These are phyloP conservation scores for Thielaviopsis ethacetica DNA, from an alignment of 2,329 filamentous ascomycete genomes.

Conservation along the genomic window DNA sequence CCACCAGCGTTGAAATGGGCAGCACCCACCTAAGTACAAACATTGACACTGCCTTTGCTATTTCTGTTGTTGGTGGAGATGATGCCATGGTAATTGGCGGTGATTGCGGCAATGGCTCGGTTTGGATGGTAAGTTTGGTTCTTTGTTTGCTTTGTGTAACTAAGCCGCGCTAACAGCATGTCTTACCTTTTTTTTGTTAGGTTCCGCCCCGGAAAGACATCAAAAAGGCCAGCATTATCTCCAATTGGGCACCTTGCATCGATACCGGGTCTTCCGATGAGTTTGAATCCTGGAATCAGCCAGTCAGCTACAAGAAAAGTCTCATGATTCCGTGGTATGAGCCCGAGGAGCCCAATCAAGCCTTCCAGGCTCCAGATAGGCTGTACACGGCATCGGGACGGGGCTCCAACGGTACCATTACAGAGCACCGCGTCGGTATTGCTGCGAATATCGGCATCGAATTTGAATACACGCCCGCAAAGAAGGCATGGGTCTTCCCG, in stretches of 20 bases:
- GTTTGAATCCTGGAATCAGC: constrained; percentile 19
- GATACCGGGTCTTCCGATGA: constrained; percentile 34
- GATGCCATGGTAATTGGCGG: constrained; percentile 73
- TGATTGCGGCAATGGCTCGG: constrained; percentile 58
- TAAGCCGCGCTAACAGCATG: not conserved
- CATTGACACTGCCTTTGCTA: constrained; percentile 69
- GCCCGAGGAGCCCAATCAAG: constrained; percentile 16
- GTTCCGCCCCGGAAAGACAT: constrained; percentile 37
- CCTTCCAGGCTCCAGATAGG: constrained; percentile 25
- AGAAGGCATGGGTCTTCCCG: constrained; percentile 36
- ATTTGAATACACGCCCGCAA: constrained; percentile 33
- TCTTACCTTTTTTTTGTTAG: constrained; percentile 18
- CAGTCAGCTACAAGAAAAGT: constrained; percentile 13
- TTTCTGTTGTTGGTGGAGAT: constrained; percentile 47
- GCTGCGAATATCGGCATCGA: constrained; percentile 50
- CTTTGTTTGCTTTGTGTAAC: not conserved
- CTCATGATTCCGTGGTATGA: constrained; percentile 15
- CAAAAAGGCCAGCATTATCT: constrained; percentile 31
- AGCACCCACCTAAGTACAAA: constrained; percentile 34
- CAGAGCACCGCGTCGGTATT: constrained; percentile 53
- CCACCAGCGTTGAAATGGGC: constrained; percentile 12
- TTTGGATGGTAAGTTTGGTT: constrained; percentile 45
- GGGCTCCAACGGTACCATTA: constrained; percentile 43
- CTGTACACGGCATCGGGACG: constrained; percentile 53
- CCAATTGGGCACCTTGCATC: constrained; percentile 45